Conservation (phyloP, 179 eudicot genomes). For the Amaranthus tricolor region DNA sequence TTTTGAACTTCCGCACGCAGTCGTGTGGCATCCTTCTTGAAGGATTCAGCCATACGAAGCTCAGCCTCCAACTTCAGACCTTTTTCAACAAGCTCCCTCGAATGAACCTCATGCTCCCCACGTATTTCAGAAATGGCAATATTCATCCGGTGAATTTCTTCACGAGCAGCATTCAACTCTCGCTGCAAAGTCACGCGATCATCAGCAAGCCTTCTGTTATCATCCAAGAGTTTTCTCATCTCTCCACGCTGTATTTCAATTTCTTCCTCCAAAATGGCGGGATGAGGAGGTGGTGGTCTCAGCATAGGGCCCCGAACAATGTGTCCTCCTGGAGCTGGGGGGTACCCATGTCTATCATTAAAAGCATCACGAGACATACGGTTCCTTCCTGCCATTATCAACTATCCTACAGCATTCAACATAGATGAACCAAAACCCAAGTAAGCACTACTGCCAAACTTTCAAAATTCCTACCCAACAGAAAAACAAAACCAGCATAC, state of each 20-base stretch:
- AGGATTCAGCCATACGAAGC: constrained; percentile 71
- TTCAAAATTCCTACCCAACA: constrained; percentile 5
- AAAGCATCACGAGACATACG: constrained; percentile 67
- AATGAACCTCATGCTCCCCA: constrained; percentile 67
- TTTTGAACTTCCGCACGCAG: constrained; percentile 73
- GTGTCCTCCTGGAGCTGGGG: constrained; percentile 49
- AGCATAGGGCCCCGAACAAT: constrained; percentile 54
- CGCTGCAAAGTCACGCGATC: constrained; percentile 71
- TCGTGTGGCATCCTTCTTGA: constrained; percentile 64
- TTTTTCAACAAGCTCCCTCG: constrained; percentile 84
- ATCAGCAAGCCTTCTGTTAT: constrained; percentile 79
- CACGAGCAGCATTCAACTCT: constrained; percentile 72
- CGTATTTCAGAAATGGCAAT: constrained; percentile 60
- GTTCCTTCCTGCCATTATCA: constrained; percentile 76
- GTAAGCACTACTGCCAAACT: not conserved
- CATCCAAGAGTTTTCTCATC: constrained; percentile 75
- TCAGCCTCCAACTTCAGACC: constrained; percentile 85
- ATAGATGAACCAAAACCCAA: not conserved
- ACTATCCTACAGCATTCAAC: constrained; percentile 20
- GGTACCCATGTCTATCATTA: constrained; percentile 67
- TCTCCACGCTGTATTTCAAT: constrained; percentile 78
- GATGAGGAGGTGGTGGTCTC: constrained; percentile 71
- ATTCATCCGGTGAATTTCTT: constrained; percentile 77
- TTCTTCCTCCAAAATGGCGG: constrained; percentile 91
- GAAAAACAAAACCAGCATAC: not conserved